Conservation (phyloP, 306 rosid genomes). For the Trifolium subterraneum region DNA sequence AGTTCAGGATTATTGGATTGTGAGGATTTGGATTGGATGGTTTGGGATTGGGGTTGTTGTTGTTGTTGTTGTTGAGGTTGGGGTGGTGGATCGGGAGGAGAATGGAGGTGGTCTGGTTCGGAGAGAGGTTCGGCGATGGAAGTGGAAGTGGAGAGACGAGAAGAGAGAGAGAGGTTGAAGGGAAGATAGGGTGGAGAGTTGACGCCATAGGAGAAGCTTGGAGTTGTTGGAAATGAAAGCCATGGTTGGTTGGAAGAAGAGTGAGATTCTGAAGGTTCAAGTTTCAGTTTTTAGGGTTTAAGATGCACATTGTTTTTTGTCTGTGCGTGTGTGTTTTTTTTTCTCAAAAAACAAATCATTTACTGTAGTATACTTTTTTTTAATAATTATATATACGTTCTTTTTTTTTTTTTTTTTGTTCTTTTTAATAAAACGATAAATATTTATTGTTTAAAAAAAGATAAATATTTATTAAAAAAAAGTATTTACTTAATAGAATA, state of each 20-base stretch:
- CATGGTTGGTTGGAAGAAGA: slow-evolving; percentile 24
- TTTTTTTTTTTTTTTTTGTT: no score
- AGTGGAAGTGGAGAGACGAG: slow-evolving; percentile 40
- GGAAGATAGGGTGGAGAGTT: slow-evolving; percentile 33
- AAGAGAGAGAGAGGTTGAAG: slow-evolving; percentile 35
- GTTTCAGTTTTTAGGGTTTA: background rate
- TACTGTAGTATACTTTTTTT: no score
- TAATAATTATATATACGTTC: no score
- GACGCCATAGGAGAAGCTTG: slow-evolving; percentile 57
- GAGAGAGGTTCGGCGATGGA: slow-evolving; percentile 42
- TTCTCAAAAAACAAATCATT: no score
- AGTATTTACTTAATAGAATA: no score
- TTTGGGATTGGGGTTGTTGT: no score
- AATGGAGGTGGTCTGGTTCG: slow-evolving; percentile 33
- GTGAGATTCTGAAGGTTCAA: background rate
- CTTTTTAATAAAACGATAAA: no score
- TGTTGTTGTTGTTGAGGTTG: background rate
- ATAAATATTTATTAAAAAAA: no score
- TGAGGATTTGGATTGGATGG: background rate
- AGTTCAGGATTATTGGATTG: slow-evolving; percentile 42
- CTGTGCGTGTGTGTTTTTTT: no score
- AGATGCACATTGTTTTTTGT: background rate
- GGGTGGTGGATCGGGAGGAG: background rate
- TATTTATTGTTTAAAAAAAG: no score
- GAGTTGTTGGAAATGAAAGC: slow-evolving; percentile 55